phyloP scores from a whole-genome alignment of 768 basidiomycete species.

The Boletus bicolor region DNA sequence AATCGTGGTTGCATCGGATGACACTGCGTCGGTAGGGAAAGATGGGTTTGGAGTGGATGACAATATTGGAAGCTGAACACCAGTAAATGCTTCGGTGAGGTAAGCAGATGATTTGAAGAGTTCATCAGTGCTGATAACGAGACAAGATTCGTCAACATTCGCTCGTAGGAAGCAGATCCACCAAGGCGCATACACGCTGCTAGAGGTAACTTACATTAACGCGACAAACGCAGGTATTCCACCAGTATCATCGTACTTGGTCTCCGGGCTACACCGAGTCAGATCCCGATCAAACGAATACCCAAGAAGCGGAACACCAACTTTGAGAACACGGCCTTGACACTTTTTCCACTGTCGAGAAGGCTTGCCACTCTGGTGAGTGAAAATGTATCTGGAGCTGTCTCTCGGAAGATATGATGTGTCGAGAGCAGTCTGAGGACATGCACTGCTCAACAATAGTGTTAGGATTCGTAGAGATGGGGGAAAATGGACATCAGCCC shows the following conservation, averaged over 20 bases:
- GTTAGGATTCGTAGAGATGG: not conserved
- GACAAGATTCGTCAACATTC: slow-evolving; percentile 5
- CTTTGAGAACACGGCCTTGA: slow-evolving; percentile 48
- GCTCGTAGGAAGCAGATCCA: not conserved
- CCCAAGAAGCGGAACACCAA: slow-evolving; percentile 23
- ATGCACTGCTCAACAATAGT: slow-evolving; percentile 46
- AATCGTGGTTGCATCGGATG: not conserved
- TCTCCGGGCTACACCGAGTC: slow-evolving; percentile 42
- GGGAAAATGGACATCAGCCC: not conserved
- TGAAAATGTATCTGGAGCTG: slow-evolving; percentile 67
- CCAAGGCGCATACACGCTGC: not conserved
- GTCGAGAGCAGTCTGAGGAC: slow-evolving; percentile 74
- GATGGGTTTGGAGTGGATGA: slow-evolving; percentile 14
- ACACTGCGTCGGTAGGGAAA: not conserved
- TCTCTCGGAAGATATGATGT: slow-evolving; percentile 71
- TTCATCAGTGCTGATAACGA: slow-evolving; percentile 59
- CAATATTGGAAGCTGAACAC: slow-evolving; percentile 22
- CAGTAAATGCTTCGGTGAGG: slow-evolving; percentile 62
- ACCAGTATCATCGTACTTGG: slow-evolving; percentile 64
- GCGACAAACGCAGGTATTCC: slow-evolving; percentile 72
- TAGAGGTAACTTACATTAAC: slow-evolving; percentile 47
- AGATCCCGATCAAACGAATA: not conserved
- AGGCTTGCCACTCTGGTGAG: slow-evolving; percentile 67
- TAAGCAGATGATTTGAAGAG: slow-evolving; percentile 74
- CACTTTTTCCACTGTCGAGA: slow-evolving; percentile 63